A percentile compares a stretch with the other conserved stretches of the same genome.
These are phyloP conservation scores for Phaeosphaeriaceae sp. DNA, from an alignment of 2,329 filamentous ascomycete species.

Conservation along the genomic window DNA sequence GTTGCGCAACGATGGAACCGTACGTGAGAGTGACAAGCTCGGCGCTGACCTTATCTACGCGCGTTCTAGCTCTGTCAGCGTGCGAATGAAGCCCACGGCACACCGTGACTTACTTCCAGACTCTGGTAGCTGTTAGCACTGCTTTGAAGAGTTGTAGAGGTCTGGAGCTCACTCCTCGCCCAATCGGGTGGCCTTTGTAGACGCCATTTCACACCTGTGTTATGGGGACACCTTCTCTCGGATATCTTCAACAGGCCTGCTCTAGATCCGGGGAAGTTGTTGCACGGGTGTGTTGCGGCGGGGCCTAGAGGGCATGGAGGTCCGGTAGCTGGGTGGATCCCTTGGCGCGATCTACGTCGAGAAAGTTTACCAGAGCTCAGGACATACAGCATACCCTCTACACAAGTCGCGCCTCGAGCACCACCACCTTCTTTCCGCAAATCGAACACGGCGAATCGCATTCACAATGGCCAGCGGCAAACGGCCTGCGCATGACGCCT, in stretches of 20 bases:
- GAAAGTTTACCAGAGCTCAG: constrained; percentile 29
- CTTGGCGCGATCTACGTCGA: constrained; percentile 18
- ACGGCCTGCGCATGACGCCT: constrained; percentile 84
- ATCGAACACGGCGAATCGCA: neutral
- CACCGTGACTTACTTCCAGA: constrained; percentile 81
- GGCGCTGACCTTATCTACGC: constrained; percentile 96
- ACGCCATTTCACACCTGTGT: constrained; percentile 50
- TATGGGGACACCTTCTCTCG: neutral
- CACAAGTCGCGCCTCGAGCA: constrained; percentile 2
- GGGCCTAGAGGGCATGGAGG: constrained; percentile 11
- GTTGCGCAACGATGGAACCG: constrained; percentile 93
- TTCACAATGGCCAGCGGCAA: constrained; percentile 85
- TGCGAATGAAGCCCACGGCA: neutral
- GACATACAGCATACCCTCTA: constrained; percentile 2
- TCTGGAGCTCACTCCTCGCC: constrained; percentile 72
- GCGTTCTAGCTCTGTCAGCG: constrained; percentile 68
- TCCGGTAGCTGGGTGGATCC: neutral
- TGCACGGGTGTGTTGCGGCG: constrained; percentile 24
- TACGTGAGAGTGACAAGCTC: constrained; percentile 98
- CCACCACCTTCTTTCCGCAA: neutral
- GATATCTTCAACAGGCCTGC: neutral
- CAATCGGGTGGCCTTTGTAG: constrained; percentile 70
- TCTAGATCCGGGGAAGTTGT: constrained; percentile 11
- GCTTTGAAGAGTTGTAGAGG: constrained; percentile 30
- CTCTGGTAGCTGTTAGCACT: constrained; percentile 61